Percentiles rank a stretch among this genome's conserved stretches.
These are phyloP conservation scores for Dendrobium catenatum DNA, from an alignment of 106 monocot genomes.

Conservation along the genomic window DNA sequence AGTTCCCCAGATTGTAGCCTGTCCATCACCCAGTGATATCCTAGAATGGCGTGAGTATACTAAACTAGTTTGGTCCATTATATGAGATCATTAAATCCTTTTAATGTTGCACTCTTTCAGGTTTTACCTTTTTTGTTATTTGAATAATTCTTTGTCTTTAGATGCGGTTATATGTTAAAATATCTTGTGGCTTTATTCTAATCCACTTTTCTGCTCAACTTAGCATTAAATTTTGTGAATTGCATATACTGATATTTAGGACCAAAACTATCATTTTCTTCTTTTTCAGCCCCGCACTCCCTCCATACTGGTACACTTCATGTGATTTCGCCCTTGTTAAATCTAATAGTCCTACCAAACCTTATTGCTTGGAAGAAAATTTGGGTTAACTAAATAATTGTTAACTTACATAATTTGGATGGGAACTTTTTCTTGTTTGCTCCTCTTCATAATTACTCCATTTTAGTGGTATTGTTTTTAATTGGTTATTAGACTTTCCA, in stretches of 20 bases:
- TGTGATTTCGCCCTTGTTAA: not conserved
- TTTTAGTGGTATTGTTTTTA: not conserved
- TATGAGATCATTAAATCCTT: not conserved
- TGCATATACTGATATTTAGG: not conserved
- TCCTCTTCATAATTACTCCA: not conserved
- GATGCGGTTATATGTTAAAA: not conserved
- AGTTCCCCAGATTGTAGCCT: constrained; percentile 85
- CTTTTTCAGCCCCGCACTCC: no score
- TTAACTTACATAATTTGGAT: not conserved
- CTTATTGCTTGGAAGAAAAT: not conserved
- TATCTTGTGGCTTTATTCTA: not conserved
- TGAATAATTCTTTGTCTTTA: not conserved
- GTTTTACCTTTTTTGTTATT: not conserved
- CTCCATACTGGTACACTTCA: no score
- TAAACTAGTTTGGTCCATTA: not conserved
- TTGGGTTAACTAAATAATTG: not conserved
- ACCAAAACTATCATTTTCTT: not conserved
- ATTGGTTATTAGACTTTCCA: not conserved
- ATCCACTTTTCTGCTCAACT: not conserved
- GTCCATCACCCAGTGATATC: constrained; percentile 78
- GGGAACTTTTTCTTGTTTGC: not conserved
- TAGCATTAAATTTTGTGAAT: not conserved
- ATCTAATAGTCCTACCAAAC: not conserved
- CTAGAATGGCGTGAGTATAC: constrained; percentile 89
- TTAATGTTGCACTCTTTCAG: not conserved